A percentile compares a stretch with the other conserved stretches of the same genome.
Evolutionary conservation across 108 stramenopile genomes (phyloP).

Genomic region (Skeletonema menzelii): DNA sequence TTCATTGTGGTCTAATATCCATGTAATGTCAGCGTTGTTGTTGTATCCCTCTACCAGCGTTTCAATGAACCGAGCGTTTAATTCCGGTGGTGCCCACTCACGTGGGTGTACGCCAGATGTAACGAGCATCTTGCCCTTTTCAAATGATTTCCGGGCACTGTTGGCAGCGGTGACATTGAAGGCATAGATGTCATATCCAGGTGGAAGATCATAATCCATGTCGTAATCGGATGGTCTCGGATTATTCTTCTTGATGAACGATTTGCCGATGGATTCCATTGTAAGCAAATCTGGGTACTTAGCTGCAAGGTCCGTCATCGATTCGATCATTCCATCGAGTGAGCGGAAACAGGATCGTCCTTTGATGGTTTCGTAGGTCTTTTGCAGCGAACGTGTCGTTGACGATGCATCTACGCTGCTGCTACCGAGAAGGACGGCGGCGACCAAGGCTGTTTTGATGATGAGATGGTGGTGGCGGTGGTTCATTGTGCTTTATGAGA

Average conservation of each 20-base stretch:
- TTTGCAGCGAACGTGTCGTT: neutral
- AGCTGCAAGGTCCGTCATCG: conserved; percentile 27
- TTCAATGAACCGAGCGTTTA: conserved; percentile 39
- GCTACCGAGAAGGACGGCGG: too few species aligned
- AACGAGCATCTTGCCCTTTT: conserved; percentile 29
- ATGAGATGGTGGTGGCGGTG: neutral
- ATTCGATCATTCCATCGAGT: conserved; percentile 19
- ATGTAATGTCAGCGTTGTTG: conserved; percentile 44
- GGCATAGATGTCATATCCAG: conserved; percentile 48
- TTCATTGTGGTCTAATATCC: conserved; percentile 42
- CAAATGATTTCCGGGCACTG: neutral
- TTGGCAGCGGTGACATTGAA: conserved; percentile 40
- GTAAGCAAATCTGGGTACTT: conserved; percentile 28
- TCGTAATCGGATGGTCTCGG: neutral
- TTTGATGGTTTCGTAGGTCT: conserved; percentile 9
- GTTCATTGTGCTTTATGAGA: too few species aligned
- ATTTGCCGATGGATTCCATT: conserved; percentile 32
- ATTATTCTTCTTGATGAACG: conserved; percentile 34
- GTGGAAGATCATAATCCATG: neutral
- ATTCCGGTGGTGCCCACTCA: conserved; percentile 60
- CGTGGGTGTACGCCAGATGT: conserved; percentile 51
- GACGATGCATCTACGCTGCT: neutral
- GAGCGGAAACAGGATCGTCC: conserved; percentile 35
- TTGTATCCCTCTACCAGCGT: conserved; percentile 23
- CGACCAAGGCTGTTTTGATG: neutral